phyloP scores from a whole-genome alignment of 208 protist genomes.

The Tetramitus jugosus region DNA sequence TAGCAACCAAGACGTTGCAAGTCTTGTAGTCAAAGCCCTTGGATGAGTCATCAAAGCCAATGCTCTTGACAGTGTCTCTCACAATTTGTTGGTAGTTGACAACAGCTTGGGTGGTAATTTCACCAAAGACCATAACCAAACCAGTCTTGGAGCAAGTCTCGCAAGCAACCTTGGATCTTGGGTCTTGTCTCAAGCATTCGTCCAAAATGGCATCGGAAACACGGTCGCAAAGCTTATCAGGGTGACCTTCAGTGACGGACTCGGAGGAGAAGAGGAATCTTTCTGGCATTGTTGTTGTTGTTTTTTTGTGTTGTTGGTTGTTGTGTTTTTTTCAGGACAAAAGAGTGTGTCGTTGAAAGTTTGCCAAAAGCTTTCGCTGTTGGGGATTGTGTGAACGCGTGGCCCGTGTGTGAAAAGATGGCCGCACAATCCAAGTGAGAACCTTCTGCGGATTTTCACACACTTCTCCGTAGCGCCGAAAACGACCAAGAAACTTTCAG shows the following conservation, averaged over 20 bases:
- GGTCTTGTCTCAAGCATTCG: constrained; percentile 93
- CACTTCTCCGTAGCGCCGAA: no score
- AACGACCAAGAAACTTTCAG: no score
- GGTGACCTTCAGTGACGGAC: constrained; percentile 97
- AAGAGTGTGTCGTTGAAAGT: no score
- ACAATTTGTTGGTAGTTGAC: constrained; percentile 97
- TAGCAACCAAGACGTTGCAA: constrained; percentile 90
- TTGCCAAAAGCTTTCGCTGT: no score
- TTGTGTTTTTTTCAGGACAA: no score
- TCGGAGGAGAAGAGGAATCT: constrained; percentile 97
- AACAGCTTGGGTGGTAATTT: constrained; percentile 95
- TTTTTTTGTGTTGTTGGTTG: no score
- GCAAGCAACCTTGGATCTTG: constrained; percentile 94
- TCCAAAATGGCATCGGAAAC: constrained; percentile 98
- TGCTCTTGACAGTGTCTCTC: constrained; percentile 88
- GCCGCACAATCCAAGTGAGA: no score
- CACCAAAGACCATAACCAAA: constrained; percentile 98
- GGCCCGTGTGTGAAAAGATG: no score
- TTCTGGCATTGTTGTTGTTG: no score
- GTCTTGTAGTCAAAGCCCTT: constrained; percentile 96
- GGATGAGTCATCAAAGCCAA: constrained; percentile 89
- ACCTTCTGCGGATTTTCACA: no score
- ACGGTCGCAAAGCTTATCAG: constrained; percentile 99
- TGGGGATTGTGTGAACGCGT: no score
- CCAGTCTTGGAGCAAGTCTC: constrained; percentile 96